These are phyloP conservation scores for Lactarius quietus DNA, from an alignment of 768 basidiomycete species.

Conservation along the genomic window DNA sequence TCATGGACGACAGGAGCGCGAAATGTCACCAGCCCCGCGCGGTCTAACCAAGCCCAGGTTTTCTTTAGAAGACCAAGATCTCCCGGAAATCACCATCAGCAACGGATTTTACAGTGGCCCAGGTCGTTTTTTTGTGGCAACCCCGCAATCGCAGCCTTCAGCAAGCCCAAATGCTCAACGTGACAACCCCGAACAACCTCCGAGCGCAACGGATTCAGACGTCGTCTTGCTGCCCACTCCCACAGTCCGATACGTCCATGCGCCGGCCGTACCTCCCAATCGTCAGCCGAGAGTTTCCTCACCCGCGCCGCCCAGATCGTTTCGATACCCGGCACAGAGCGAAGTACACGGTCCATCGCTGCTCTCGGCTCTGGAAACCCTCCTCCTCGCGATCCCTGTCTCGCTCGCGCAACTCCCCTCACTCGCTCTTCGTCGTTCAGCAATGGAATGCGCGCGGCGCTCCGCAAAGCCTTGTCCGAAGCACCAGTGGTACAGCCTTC, in stretches of 20 bases:
- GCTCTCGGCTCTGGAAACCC: background rate
- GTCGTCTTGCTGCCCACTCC: background rate
- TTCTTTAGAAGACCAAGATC: slow-evolving; percentile 22
- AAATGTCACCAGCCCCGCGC: background rate
- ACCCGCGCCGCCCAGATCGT: background rate
- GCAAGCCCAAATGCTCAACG: slow-evolving; percentile 5
- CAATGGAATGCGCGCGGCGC: slow-evolving; percentile 14
- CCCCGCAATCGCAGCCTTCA: slow-evolving; percentile 10
- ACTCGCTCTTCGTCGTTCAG: slow-evolving; percentile 15
- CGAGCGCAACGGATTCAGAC: background rate
- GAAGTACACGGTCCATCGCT: background rate
- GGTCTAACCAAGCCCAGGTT: background rate
- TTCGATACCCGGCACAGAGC: background rate
- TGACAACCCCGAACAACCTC: slow-evolving; percentile 1
- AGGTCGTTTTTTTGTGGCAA: slow-evolving; percentile 13
- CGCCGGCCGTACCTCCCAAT: background rate
- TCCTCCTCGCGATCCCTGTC: background rate
- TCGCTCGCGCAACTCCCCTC: slow-evolving; percentile 1
- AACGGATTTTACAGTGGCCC: slow-evolving; percentile 24
- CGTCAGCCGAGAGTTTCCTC: background rate
- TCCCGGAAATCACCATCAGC: slow-evolving; percentile 24
- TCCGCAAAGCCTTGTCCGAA: slow-evolving; percentile 10
- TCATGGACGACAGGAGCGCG: background rate
- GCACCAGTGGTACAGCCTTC: background rate
- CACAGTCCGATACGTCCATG: background rate